Conservation (phyloP, 306 rosid genomes). For the Castanospermum australe region DNA sequence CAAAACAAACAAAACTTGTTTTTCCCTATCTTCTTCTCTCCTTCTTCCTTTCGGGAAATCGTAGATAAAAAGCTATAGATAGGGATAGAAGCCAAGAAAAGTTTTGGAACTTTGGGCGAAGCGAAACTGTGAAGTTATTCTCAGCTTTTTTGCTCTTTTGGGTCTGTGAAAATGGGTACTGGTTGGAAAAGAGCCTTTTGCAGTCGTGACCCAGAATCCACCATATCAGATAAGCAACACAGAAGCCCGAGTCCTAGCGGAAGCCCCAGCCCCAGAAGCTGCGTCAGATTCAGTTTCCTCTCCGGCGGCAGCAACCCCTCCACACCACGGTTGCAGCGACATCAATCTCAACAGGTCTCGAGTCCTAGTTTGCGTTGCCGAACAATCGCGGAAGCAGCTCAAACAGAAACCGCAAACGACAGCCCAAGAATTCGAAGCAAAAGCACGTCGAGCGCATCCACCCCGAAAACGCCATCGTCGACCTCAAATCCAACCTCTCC, state of each 20-base stretch:
- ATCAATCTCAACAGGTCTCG: not conserved
- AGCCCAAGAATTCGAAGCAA: constrained; percentile 29
- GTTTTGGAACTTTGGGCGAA: not conserved
- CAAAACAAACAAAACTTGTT: constrained; percentile 18
- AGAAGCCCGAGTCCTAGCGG: constrained; percentile 38
- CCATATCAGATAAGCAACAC: constrained; percentile 38
- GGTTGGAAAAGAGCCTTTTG: constrained; percentile 78
- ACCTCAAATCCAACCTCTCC: constrained; percentile 65
- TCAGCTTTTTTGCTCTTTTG: too few relatives aligned
- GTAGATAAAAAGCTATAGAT: not conserved
- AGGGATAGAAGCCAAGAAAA: not conserved
- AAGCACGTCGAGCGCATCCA: constrained; percentile 19
- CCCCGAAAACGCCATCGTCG: not conserved
- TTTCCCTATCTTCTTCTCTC: constrained; percentile 11
- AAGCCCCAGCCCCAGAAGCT: constrained; percentile 56
- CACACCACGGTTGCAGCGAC: constrained; percentile 14
- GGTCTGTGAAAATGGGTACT: constrained; percentile 47
- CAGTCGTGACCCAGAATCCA: constrained; percentile 47
- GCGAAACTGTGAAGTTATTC: not conserved
- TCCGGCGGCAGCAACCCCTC: constrained; percentile 59
- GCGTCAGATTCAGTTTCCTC: constrained; percentile 49
- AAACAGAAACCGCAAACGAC: not conserved
- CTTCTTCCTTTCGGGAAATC: constrained; percentile 5
- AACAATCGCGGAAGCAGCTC: constrained; percentile 35
- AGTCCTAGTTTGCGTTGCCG: constrained; percentile 42